A percentile compares a stretch with the other conserved stretches of the same genome.
Evolutionary conservation across 352 stramenopile species (phyloP).

Genomic region (Globisporangium sylvaticum): DNA sequence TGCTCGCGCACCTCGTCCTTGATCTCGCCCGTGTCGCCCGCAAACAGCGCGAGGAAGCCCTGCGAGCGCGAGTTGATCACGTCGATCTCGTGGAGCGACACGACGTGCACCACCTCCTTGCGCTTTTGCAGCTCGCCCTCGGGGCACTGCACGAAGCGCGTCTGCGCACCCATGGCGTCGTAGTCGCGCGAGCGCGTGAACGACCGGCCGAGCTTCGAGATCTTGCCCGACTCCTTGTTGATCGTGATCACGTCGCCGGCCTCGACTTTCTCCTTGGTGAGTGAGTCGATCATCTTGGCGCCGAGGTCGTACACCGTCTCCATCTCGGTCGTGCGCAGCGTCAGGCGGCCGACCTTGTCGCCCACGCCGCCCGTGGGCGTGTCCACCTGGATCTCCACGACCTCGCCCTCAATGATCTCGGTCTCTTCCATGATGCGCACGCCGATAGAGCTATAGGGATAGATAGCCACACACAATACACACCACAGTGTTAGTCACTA

Average conservation of each 20-base stretch:
- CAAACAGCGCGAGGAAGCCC: conserved; percentile 98
- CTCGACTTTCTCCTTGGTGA: conserved; percentile 98
- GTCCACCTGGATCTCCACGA: conserved; percentile 99
- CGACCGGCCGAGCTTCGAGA: conserved; percentile 96
- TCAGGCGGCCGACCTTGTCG: conserved; percentile 91
- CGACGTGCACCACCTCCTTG: conserved; percentile 97
- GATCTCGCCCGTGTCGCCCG: conserved; percentile 99
- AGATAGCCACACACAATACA: background rate
- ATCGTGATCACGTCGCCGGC: conserved; percentile 99
- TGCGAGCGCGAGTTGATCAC: conserved; percentile 99
- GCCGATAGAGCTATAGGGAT: conserved; percentile 84
- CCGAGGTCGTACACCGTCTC: conserved; percentile 99
- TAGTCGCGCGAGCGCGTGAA: conserved; percentile 98
- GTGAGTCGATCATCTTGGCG: conserved; percentile 99
- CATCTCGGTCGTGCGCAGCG: conserved; percentile 99
- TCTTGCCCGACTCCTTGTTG: conserved; percentile 98
- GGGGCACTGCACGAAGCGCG: conserved; percentile 81
- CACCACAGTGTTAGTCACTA: background rate
- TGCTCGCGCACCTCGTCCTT: conserved; percentile 98
- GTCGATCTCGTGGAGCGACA: conserved; percentile 99
- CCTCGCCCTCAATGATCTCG: conserved; percentile 99
- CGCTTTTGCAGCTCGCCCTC: conserved; percentile 99
- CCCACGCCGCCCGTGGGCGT: conserved; percentile 67
- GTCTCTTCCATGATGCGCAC: conserved; percentile 99
- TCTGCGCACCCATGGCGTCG: conserved; percentile 95